Percentiles rank a stretch among this genome's conserved stretches.
Conservation (phyloP, 192 early-diverging fungal genomes). For the Coemansia sp. region DNA sequence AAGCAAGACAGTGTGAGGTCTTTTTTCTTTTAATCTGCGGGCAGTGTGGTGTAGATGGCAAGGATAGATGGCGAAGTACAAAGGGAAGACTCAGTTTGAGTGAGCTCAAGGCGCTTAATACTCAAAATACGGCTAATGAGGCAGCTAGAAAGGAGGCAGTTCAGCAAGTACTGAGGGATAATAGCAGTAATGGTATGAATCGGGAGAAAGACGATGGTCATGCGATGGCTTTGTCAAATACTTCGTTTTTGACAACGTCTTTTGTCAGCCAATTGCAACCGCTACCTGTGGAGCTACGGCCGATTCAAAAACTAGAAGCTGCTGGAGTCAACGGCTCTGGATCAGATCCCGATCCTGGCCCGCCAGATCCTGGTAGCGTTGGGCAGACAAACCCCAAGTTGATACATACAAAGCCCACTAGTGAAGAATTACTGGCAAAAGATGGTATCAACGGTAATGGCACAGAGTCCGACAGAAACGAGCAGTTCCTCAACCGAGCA, state of each 20-base stretch:
- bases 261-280: conserved; percentile 41
- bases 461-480: neutral
- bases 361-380: neutral
- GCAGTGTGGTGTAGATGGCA: neutral
- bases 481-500: neutral
- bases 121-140: conserved; percentile 22
- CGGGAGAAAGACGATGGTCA: neutral
- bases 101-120: conserved; percentile 9
- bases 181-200: neutral
- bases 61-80: conserved; percentile 13
- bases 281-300: conserved; percentile 9
- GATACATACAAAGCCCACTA: neutral
- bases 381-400: neutral
- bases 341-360: neutral
- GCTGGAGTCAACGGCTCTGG: neutral
- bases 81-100: conserved; percentile 13
- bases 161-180: conserved; percentile 19
- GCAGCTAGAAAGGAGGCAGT: conserved; percentile 19
- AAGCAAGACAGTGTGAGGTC: neutral
- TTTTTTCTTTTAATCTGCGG: neutral
- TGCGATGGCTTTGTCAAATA: neutral
- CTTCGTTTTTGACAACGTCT: conserved; percentile 13
- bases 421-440: too few species aligned
- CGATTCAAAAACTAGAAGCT: neutral
- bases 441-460: neutral